phyloP scores from a whole-genome alignment of 2,329 filamentous ascomycete species.

The Nemania sp. region DNA sequence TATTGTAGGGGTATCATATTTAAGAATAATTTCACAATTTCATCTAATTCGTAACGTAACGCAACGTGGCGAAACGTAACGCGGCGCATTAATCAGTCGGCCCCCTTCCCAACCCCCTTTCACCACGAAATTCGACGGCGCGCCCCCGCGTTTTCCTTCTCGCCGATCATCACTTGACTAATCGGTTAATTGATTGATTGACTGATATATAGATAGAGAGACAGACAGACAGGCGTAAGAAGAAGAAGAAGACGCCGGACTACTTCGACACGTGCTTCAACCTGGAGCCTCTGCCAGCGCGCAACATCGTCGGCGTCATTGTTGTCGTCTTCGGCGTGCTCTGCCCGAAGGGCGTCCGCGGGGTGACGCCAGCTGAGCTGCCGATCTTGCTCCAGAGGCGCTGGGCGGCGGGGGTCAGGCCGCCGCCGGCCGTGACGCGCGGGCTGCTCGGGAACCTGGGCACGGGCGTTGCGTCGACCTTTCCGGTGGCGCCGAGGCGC shows the following conservation, averaged over 20 bases:
- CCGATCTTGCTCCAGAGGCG: slow-evolving; percentile 68
- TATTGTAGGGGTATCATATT: slow-evolving; percentile 24
- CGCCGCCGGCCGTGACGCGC: slow-evolving; percentile 52
- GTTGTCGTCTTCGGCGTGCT: slow-evolving; percentile 50
- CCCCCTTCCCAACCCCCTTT: too few relatives aligned
- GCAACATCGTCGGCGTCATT: too few relatives aligned
- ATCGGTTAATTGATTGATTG: not conserved
- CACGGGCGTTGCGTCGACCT: slow-evolving; percentile 62
- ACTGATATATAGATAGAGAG: too few relatives aligned
- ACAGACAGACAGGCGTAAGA: too few relatives aligned
- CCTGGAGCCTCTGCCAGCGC: slow-evolving; percentile 41
- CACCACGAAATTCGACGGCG: too few relatives aligned
- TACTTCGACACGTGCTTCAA: slow-evolving; percentile 43
- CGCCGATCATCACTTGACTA: not conserved
- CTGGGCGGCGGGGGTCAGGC: slow-evolving; percentile 75
- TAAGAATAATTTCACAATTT: slow-evolving; percentile 10
- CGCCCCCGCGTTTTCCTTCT: not conserved
- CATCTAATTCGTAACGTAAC: too few relatives aligned
- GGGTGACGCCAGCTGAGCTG: slow-evolving; percentile 42
- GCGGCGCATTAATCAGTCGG: too few relatives aligned
- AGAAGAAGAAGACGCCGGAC: not conserved
- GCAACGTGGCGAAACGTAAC: too few relatives aligned
- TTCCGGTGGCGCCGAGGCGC: slow-evolving; percentile 63
- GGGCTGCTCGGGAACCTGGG: slow-evolving; percentile 73
- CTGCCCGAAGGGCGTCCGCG: slow-evolving; percentile 46